These are phyloP conservation scores for Helicocarpus griseus DNA, from an alignment of 2,329 filamentous ascomycete genomes.

Conservation along the genomic window DNA sequence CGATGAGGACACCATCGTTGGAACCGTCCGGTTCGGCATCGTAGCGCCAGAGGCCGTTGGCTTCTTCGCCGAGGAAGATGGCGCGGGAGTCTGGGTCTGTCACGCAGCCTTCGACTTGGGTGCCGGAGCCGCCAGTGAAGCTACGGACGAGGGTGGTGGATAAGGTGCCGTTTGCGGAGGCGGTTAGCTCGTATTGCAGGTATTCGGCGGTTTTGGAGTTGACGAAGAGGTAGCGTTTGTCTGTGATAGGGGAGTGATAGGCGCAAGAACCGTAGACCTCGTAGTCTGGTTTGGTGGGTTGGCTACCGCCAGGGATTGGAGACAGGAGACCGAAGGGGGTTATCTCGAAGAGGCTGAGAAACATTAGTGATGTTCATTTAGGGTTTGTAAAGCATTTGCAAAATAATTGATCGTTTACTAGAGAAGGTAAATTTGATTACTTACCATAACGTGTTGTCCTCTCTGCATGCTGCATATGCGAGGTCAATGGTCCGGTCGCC, in stretches of 20 bases:
- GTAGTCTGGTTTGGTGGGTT: slow-evolving; percentile 38
- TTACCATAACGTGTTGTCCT: slow-evolving; percentile 45
- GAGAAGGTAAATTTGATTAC: slow-evolving; percentile 10
- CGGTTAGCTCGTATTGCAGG: slow-evolving; percentile 43
- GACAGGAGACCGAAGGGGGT: slow-evolving; percentile 36
- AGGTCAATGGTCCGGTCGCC: slow-evolving; percentile 39
- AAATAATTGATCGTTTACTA: not conserved
- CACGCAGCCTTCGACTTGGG: slow-evolving; percentile 48
- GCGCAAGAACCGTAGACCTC: slow-evolving; percentile 45
- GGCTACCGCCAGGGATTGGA: slow-evolving; percentile 37
- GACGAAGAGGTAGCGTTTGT: slow-evolving; percentile 46
- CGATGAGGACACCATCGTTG: slow-evolving; percentile 28
- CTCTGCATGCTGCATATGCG: slow-evolving; percentile 42
- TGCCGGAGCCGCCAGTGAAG: slow-evolving; percentile 42
- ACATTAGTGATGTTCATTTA: not conserved
- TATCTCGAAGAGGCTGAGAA: slow-evolving; percentile 40
- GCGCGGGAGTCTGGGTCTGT: slow-evolving; percentile 43
- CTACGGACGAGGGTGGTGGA: slow-evolving; percentile 41
- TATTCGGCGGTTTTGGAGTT: slow-evolving; percentile 47
- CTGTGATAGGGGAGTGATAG: slow-evolving; percentile 39
- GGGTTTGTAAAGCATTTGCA: not conserved
- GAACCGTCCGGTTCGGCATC: slow-evolving; percentile 39
- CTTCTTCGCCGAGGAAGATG: slow-evolving; percentile 45
- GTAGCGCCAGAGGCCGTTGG: slow-evolving; percentile 44
- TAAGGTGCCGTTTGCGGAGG: slow-evolving; percentile 33